Conservation (phyloP, 805 yeast species). For the Lipomyces mesembrius region DNA sequence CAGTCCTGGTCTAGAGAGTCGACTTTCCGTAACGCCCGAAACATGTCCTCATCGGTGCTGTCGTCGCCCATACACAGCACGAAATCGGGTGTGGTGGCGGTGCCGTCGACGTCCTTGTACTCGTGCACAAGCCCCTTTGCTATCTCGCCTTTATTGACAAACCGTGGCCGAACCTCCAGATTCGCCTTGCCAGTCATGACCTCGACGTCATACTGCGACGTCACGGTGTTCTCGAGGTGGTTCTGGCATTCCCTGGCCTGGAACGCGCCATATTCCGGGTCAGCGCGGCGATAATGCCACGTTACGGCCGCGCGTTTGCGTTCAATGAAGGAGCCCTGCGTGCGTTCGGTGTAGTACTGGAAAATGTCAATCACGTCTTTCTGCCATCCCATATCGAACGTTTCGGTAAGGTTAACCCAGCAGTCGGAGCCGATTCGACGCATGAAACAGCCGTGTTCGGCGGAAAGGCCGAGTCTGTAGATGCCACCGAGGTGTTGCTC, state of each 20-base stretch:
- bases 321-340: constrained; percentile 89
- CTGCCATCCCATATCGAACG: constrained; percentile 94
- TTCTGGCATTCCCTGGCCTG: constrained; percentile 77
- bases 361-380: constrained; percentile 74
- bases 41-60: constrained; percentile 97
- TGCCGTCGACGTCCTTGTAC: constrained; percentile 41
- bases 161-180: constrained; percentile 93
- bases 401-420: constrained; percentile 86
- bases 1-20: constrained; percentile 49
- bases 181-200: constrained; percentile 98
- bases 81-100: constrained; percentile 65
- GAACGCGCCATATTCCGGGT: constrained; percentile 88
- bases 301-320: constrained; percentile 90
- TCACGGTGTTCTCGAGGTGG: constrained; percentile 64
- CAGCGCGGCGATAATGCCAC: constrained; percentile 96
- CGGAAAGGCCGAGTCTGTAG: constrained; percentile 76
- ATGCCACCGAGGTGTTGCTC: constrained; percentile 84
- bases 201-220: constrained; percentile 75
- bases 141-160: constrained; percentile 96
- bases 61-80: constrained; percentile 94
- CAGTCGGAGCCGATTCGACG: constrained; percentile 59
- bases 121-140: constrained; percentile 73
- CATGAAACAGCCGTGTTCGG: constrained; percentile 97
- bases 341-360: constrained; percentile 75
- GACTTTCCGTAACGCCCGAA: constrained; percentile 69